Conservation (phyloP, 1,284 basidiomycete species). For the Rhizoctonia solani region DNA sequence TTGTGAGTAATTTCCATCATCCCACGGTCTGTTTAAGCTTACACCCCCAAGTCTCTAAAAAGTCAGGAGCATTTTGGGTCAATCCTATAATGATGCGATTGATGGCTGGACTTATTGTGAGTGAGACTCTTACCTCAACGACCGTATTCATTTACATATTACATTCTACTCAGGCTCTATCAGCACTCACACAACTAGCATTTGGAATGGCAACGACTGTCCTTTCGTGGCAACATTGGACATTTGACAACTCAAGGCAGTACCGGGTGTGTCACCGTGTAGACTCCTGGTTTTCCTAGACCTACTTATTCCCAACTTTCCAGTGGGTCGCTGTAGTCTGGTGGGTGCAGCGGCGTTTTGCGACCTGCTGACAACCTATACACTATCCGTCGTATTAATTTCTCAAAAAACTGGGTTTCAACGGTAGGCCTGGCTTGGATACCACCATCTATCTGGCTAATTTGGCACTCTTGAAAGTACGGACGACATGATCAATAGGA, state of each 20-base stretch:
- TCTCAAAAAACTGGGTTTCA: background rate
- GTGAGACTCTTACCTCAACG: too few relatives aligned
- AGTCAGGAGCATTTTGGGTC: background rate
- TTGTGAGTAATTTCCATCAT: background rate
- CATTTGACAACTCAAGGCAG: background rate
- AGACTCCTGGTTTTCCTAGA: too few relatives aligned
- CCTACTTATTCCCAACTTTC: too few relatives aligned
- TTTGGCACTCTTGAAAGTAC: background rate
- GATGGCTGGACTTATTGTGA: background rate
- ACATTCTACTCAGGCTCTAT: background rate
- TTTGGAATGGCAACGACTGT: background rate
- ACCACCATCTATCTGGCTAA: too few relatives aligned
- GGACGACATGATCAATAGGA: background rate
- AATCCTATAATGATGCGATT: background rate
- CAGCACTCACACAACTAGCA: background rate
- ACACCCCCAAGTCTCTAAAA: background rate
- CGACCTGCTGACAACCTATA: background rate
- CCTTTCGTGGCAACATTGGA: background rate
- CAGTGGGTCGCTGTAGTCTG: background rate
- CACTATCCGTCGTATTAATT: background rate
- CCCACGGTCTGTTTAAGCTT: background rate
- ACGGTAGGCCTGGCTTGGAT: background rate
- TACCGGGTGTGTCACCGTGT: background rate
- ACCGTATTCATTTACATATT: too few relatives aligned
- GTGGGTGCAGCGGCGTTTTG: background rate